Evolutionary conservation across 2,329 filamentous ascomycete genomes (phyloP), one percentile per base, ranked within the genome.

Genomic region (Trichoderma sp.): DNA sequence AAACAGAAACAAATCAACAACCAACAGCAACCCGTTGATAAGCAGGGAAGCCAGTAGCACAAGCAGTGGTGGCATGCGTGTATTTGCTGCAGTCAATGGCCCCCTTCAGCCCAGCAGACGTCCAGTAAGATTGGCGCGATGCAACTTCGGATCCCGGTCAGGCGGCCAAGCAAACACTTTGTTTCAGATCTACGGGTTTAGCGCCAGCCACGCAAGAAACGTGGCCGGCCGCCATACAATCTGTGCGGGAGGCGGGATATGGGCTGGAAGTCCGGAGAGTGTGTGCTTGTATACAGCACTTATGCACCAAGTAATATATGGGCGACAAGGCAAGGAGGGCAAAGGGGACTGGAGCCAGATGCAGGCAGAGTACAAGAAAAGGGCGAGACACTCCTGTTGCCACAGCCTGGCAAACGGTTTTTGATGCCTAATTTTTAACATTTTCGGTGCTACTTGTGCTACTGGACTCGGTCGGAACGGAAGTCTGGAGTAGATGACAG

Each of bases 111-210:
- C 46, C 28, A 34, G 32, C 43, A 21, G 21, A 14, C 30, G 24
- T n/a, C 60, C 60, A 64, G 60, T 64, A 18, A 54, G 60, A 55
- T 58, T 49, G 18, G 13, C 26, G 14, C 49, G 49, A 51, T 51
- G 51, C 51, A 30, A 10, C 30, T 65, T 65, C 54, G 63, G 63
- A 66, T 66, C 61, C 52, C 34, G 34, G 61, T 43, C 37, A 26
- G 30, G 51, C 34, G 37, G 37, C n/a, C 52, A 58, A 46, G 24
- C 21, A 46, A 34, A 66, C 21, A 51, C 39, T 56, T 34, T 56
- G 63, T 66, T 66, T 66, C 63, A 66, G 63, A 66, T 66, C 63
- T 66, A 39, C 63, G 58, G 26, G 28, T 66, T 43, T 66, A 66
- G 63, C 63, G 63, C 63, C 54, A 55, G 54, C 63, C 39, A 51